Conservation (phyloP, 2,329 filamentous ascomycete species). For the Chaetomiaceae sp. region DNA sequence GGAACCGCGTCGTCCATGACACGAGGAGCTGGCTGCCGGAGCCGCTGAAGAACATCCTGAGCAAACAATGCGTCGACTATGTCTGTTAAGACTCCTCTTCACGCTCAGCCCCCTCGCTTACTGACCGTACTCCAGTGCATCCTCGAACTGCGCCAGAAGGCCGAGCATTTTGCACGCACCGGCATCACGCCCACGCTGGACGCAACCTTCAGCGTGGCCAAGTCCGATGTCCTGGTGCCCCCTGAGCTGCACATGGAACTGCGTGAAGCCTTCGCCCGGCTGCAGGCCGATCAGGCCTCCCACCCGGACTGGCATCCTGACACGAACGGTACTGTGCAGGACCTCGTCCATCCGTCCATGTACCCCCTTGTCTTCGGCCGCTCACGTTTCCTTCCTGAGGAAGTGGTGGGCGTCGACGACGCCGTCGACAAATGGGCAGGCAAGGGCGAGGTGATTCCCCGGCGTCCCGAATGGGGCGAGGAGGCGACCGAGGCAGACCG, state of each 20-base stretch:
- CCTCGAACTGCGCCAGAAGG: constrained; percentile 6
- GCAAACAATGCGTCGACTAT: constrained; percentile 2
- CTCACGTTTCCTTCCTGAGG: constrained; percentile 28
- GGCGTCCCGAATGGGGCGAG: not conserved
- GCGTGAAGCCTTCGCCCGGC: constrained; percentile 29
- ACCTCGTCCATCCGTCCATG: constrained; percentile 55
- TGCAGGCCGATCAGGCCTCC: constrained; percentile 38
- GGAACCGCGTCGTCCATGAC: not conserved
- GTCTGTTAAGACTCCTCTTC: not conserved
- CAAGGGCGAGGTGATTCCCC: constrained; percentile 22
- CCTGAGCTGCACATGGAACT: constrained; percentile 29
- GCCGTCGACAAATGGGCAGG: constrained; percentile 23
- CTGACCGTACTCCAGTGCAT: constrained; percentile 9
- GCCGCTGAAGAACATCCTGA: constrained; percentile 3
- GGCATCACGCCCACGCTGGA: constrained; percentile 1
- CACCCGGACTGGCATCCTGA: constrained; percentile 51
- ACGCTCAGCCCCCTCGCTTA: not conserved
- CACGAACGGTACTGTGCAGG: constrained; percentile 45
- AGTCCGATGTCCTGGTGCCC: constrained; percentile 45
- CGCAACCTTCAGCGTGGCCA: constrained; percentile 34
- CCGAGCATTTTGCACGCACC: constrained; percentile 3
- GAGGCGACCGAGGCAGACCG: too few relatives aligned
- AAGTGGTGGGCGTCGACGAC: constrained; percentile 26
- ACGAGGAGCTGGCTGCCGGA: not conserved
- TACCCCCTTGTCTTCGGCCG: constrained; percentile 47